Evolutionary conservation across 805 yeast genomes (phyloP), one percentile per base, ranked within the genome.

Genomic region (Clavispora phyllophila): DNA sequence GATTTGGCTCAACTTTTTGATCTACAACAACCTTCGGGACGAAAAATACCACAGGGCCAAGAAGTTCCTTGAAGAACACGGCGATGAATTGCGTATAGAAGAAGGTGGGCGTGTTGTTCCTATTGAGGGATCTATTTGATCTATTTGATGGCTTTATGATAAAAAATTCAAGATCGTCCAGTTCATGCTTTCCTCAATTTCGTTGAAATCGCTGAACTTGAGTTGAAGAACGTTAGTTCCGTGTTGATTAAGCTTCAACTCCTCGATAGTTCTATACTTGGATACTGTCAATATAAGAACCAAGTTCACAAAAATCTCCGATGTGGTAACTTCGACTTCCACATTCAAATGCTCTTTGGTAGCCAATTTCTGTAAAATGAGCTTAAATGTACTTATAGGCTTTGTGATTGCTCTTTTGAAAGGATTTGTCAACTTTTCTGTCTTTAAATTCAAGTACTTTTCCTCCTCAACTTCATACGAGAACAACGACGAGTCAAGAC

Each of bases 1-100:
- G 58, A 72, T 83, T 25, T 84, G 90, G 88, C 67, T 79, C 54
- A 79, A 81, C 53, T 78, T 82, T 44, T 63, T 84, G 49, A 70
- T 82, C 26, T 83, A 72, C 59, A 76, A 73, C 55, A 72, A 82
- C 34, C 64, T 84, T 45, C 75, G 80, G 53, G 89, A 84, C 46
- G 91, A 84, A 54, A 78, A 73, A 54, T 69, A 71, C 45, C 66
- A 68, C 44, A 68, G 75, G 45, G 64, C 72, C 41, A 76, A 77
- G 50, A 58, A 62, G 43, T 67, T 58, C 44, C 53, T 68, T 26
- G 66, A 66, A 48, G 68, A 68, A 40, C 66, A 69, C 44, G 69
- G 60, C 12, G 70, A 63, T 9, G 63, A 62, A 40, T 56, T 67
- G 42, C 51, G 54, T 36, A 54, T 55, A 32, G 60, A 55, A 36